A percentile compares a stretch with the other conserved stretches of the same genome.
phyloP scores from a whole-genome alignment of 2,329 filamentous ascomycete species.

The Calycina herbarum region DNA sequence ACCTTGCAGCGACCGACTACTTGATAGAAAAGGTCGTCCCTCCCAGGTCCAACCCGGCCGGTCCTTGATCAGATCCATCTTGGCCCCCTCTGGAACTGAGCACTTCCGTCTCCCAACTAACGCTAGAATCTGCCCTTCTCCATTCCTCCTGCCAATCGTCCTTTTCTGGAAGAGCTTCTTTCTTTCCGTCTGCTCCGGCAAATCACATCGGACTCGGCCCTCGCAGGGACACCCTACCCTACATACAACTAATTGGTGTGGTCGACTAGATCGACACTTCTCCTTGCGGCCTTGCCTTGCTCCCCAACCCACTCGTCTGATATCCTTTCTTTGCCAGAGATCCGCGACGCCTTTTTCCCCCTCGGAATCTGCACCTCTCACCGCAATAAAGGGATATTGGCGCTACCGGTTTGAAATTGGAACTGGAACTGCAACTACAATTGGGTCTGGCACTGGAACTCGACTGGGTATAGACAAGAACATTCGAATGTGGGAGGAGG shows the following conservation, averaged over 20 bases:
- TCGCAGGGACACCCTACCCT: background rate
- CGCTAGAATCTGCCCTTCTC: background rate
- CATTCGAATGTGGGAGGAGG: background rate
- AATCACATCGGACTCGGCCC: background rate
- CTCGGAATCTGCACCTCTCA: background rate
- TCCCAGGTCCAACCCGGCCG: background rate
- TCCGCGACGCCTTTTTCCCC: background rate
- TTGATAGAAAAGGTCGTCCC: background rate
- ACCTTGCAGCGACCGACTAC: background rate
- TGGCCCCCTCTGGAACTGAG: background rate
- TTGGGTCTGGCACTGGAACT: slow-evolving; percentile 1
- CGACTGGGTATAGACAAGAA: background rate
- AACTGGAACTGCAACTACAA: background rate
- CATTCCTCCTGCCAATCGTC: background rate
- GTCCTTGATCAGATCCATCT: slow-evolving; percentile 6
- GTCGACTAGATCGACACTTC: background rate
- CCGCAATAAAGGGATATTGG: background rate
- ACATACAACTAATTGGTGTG: slow-evolving; percentile 1
- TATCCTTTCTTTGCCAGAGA: background rate
- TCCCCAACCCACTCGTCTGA: background rate
- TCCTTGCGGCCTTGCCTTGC: background rate
- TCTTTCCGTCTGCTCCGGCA: slow-evolving; percentile 1
- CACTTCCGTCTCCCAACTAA: background rate
- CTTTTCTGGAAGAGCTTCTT: background rate
- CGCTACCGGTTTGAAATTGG: background rate